phyloP scores from a whole-genome alignment of 2,329 filamentous ascomycete genomes.

The Aspergillus pseudotamarii region DNA sequence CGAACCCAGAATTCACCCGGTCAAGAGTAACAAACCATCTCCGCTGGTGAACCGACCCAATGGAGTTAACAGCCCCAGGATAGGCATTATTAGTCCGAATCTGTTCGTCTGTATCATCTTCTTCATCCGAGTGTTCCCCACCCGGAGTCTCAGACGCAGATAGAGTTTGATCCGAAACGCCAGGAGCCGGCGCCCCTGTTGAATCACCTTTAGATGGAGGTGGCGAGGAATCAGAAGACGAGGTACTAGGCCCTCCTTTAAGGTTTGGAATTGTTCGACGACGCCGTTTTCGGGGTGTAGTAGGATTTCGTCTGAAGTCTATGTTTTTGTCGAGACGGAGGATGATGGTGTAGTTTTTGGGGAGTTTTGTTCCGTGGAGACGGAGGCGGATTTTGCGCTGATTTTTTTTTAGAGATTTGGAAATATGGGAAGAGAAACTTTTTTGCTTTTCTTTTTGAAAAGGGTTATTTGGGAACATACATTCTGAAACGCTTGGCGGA shows the following conservation, averaged over 20 bases:
- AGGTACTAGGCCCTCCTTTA: conserved; percentile 13
- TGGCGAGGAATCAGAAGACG: conserved; percentile 25
- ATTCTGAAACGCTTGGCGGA: conserved; percentile 55
- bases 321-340: conserved; percentile 49
- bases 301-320: conserved; percentile 19
- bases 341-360: conserved; percentile 56
- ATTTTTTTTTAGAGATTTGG: not conserved
- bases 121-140: conserved; percentile 15
- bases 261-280: conserved; percentile 13
- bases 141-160: not conserved
- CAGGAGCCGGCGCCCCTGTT: not conserved
- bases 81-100: conserved; percentile 67
- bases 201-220: not conserved
- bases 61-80: conserved; percentile 64
- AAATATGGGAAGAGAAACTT: not conserved
- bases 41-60: conserved; percentile 69
- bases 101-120: conserved; percentile 50
- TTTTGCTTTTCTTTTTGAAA: not conserved
- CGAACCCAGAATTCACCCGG: conserved; percentile 61
- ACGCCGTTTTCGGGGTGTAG: conserved; percentile 26
- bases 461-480: conserved; percentile 21
- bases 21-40: conserved; percentile 69
- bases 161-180: not conserved
- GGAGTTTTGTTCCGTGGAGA: conserved; percentile 58
- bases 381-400: conserved; percentile 60